A percentile compares a stretch with the other conserved stretches of the same genome.
Evolutionary conservation across 208 protist species (phyloP).

Genomic region (Trypanosoma platydactyli): DNA sequence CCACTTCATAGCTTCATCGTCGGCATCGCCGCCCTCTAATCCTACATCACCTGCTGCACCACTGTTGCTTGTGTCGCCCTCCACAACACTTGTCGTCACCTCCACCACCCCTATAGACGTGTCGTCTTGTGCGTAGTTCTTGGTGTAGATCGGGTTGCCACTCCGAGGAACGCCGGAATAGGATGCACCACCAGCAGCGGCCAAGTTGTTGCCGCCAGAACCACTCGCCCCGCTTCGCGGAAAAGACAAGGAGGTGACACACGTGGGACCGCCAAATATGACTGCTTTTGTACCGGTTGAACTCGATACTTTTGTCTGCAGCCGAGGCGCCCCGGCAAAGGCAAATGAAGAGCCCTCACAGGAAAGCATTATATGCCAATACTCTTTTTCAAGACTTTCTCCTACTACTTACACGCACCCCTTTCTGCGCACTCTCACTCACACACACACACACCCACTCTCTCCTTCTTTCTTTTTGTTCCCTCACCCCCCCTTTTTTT

Average conservation of each 20-base stretch:
- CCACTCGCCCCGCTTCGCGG: too few species aligned
- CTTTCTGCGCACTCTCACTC: background rate
- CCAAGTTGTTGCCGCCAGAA: too few species aligned
- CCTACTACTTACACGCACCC: background rate
- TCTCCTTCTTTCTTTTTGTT: background rate
- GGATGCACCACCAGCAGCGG: background rate
- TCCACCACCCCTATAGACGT: background rate
- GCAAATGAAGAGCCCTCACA: constrained; percentile 9
- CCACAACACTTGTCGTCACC: background rate
- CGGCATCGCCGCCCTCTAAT: background rate
- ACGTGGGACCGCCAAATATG: too few species aligned
- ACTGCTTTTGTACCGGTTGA: too few species aligned
- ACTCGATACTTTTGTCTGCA: background rate
- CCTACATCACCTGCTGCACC: background rate
- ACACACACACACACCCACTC: background rate
- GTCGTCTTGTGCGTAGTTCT: background rate
- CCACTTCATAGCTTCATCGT: background rate
- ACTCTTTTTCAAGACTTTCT: constrained; percentile 2
- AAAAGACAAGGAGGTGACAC: too few species aligned
- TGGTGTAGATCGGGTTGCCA: background rate
- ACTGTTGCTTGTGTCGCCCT: background rate
- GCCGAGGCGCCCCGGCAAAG: background rate
- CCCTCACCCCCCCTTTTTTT: background rate
- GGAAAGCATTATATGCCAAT: constrained; percentile 13
- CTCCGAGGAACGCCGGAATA: background rate